A percentile compares a stretch with the other conserved stretches of the same genome.
phyloP scores from a whole-genome alignment of 768 basidiomycete genomes.

The Hericium alpestre region DNA sequence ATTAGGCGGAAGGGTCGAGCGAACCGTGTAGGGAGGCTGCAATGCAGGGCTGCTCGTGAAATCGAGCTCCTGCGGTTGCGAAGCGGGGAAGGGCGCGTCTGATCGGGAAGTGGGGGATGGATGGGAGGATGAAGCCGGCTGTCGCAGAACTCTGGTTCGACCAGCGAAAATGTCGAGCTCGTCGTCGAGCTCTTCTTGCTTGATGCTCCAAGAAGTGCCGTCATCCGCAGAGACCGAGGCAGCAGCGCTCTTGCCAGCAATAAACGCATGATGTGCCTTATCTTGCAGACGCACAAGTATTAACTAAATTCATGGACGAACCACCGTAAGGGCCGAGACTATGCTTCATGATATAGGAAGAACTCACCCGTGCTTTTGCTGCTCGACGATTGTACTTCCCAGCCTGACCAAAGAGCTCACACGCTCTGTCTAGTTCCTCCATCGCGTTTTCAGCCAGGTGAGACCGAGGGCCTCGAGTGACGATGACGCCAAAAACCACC shows the following conservation, averaged over 20 bases:
- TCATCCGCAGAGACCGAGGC: constrained; percentile 19
- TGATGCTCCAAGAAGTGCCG: constrained; percentile 40
- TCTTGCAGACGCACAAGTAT: constrained; percentile 51
- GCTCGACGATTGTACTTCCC: constrained; percentile 50
- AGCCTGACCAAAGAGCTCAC: constrained; percentile 54
- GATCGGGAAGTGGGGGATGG: neutral
- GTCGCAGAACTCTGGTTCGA: constrained; percentile 49
- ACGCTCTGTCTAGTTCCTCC: constrained; percentile 58
- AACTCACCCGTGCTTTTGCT: constrained; percentile 51
- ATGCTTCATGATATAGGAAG: neutral
- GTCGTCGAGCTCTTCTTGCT: constrained; percentile 46
- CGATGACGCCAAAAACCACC: constrained; percentile 75
- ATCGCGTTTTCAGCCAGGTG: constrained; percentile 59
- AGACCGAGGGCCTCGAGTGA: constrained; percentile 60
- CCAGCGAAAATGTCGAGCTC: constrained; percentile 64
- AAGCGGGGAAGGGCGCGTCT: neutral
- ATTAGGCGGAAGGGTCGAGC: neutral
- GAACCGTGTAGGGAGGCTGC: neutral
- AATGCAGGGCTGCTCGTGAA: neutral
- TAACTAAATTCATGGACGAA: constrained; percentile 28
- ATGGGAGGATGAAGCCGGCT: constrained; percentile 22
- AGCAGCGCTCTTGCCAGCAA: constrained; percentile 27
- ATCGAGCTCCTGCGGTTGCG: neutral
- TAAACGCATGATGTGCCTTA: constrained; percentile 52
- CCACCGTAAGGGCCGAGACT: too few species aligned